Percentiles rank a stretch among this genome's conserved stretches.
phyloP scores from a whole-genome alignment of 2,329 filamentous ascomycete genomes.

The Curvularia sp. region DNA sequence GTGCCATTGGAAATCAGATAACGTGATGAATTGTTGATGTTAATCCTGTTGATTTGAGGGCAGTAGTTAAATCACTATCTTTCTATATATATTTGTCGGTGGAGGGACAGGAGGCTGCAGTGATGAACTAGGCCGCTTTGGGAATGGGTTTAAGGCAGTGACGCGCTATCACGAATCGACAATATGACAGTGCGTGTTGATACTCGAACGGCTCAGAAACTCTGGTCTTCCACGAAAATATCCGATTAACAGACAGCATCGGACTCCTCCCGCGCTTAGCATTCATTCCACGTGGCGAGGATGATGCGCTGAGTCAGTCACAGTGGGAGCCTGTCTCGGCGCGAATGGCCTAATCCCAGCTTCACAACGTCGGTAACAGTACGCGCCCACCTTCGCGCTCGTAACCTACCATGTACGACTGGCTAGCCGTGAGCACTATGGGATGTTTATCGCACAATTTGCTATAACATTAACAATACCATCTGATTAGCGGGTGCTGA shows the following conservation, averaged over 20 bases:
- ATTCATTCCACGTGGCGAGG: no score
- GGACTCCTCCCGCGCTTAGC: no score
- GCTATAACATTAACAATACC: not conserved
- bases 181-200: not conserved
- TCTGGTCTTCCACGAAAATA: no score
- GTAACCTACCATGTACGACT: not conserved
- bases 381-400: not conserved
- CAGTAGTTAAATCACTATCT: not conserved
- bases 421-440: not conserved
- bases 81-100: not conserved
- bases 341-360: not conserved
- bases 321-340: not conserved
- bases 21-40: not conserved
- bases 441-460: not conserved
- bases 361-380: slow-evolving; percentile 4
- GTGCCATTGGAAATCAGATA: not conserved
- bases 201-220: not conserved
- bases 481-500: no score
- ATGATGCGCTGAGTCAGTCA: slow-evolving; percentile 3
- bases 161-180: not conserved
- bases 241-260: no score
- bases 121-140: not conserved
- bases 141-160: not conserved
- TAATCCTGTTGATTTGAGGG: not conserved
- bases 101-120: not conserved